Evolutionary conservation across 78 protist genomes (phyloP), one percentile per base, ranked within the genome.

Genomic region (Polysphondylium violaceum): DNA sequence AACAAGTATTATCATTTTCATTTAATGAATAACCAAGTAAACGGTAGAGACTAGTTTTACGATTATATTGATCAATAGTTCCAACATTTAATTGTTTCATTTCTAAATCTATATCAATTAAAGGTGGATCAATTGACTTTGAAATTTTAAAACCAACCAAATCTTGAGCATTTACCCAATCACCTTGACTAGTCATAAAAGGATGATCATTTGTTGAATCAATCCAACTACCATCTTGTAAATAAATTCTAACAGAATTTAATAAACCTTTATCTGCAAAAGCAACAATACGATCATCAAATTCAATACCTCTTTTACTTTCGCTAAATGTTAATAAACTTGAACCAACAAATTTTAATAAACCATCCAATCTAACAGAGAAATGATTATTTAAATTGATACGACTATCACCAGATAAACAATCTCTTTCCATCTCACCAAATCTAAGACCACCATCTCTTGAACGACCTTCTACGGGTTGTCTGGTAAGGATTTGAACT

Each of bases 361-460:
- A 61, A 5, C 43, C 23, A 61, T 61, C 33, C 9, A 61, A 61
- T 31, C 69, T 3, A 61, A 61, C 69, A 29, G 36, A n/a, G 9
- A 31, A 61, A 61, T 61, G 69, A 14, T 11, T 61, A n/a, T n/a
- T n/a, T 5, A 31, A 14, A 31, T 31, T 8, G 38, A 61, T 61
- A 31, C 69, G 23, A 31, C 43, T 29, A 11, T 61, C 33, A 63
- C 53, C 53, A 14, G 53, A 47, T 47, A 47, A 17, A 83, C 98
- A 96, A 41, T 99, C 99, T 16, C 99, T 94, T 94, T 99, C 99
- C 99, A 99, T 99, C 85, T 98, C 99, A 21, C 99, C 99, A 61
- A 99, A 98, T n/a, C 99, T 96, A 31, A 99, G 96, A 27, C 99
- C 99, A 44, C 99, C 99, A 47, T 97, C 99, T 21, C 99, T 87